These are phyloP conservation scores for Tetrapisispora fleetii DNA, from an alignment of 805 yeast species.

Conservation along the genomic window DNA sequence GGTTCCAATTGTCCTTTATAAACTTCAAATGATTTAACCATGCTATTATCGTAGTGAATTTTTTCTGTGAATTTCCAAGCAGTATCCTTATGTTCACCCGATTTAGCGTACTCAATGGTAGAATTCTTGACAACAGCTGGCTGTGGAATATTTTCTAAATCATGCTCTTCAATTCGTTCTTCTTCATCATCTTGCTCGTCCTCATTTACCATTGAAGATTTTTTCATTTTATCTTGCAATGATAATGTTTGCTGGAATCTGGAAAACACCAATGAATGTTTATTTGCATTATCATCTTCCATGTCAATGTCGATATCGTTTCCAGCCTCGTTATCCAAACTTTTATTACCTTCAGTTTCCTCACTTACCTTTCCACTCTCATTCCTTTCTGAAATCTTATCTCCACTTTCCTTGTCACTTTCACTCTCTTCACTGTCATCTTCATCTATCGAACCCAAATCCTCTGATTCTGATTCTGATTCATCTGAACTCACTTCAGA, in stretches of 20 bases:
- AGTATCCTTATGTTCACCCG: slow-evolving; percentile 34
- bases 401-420: slow-evolving; percentile 7
- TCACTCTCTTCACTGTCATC: slow-evolving; percentile 2
- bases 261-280: slow-evolving; percentile 42
- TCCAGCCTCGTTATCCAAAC: slow-evolving; percentile 4
- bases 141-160: slow-evolving; percentile 74
- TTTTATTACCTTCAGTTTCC: not conserved
- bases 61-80: slow-evolving; percentile 26
- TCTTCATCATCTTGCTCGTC: slow-evolving; percentile 20
- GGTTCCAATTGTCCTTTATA: slow-evolving; percentile 15
- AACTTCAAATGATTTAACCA: slow-evolving; percentile 17
- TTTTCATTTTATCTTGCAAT: slow-evolving; percentile 19
- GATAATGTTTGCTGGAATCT: slow-evolving; percentile 41
- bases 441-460: slow-evolving; percentile 4
- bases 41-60: slow-evolving; percentile 21
- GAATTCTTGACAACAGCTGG: slow-evolving; percentile 40
- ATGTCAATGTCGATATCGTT: slow-evolving; percentile 4
- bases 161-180: slow-evolving; percentile 24
- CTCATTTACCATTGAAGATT: slow-evolving; percentile 12
- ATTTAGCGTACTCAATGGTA: slow-evolving; percentile 18
- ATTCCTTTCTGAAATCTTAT: slow-evolving; percentile 5
- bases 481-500: too few species aligned
- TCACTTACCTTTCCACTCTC: slow-evolving; percentile 3
- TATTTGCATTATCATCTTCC: slow-evolving; percentile 13
- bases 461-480: slow-evolving; percentile 4